Conservation (phyloP, 2,329 filamentous ascomycete genomes). For the Paracamarosporium sp. region DNA sequence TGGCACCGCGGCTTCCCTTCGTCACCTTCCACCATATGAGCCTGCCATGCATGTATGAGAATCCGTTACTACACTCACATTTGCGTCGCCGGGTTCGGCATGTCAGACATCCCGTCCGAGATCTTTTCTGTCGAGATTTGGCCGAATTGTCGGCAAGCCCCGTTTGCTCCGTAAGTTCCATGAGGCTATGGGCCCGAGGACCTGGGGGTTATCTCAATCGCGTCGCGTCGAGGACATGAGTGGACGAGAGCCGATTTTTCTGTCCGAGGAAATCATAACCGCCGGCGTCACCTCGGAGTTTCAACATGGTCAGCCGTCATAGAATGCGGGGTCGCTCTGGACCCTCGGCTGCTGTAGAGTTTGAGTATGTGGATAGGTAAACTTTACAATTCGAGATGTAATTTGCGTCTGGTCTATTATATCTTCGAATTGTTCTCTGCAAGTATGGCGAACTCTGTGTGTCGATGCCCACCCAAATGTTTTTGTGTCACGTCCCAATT, state of each 20-base stretch:
- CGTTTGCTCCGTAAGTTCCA: constrained; percentile 16
- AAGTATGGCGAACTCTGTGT: background rate
- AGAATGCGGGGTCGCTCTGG: constrained; percentile 9
- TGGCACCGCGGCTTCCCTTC: constrained; percentile 59
- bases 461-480: background rate
- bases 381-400: background rate
- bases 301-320: background rate
- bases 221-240: background rate
- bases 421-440: background rate
- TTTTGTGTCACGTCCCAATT: constrained; percentile 3
- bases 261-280: constrained; percentile 24
- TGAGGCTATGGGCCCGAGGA: constrained; percentile 1
- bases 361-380: background rate
- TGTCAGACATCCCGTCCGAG: constrained; percentile 56
- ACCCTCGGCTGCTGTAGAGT: constrained; percentile 10
- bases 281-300: constrained; percentile 10
- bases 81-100: constrained; percentile 58
- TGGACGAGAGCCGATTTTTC: constrained; percentile 8
- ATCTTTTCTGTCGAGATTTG: constrained; percentile 20
- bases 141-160: constrained; percentile 12
- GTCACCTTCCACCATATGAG: constrained; percentile 51
- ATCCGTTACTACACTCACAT: constrained; percentile 38
- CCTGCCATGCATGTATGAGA: constrained; percentile 30
- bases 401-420: background rate
- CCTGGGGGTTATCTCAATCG: background rate